These are phyloP conservation scores for Pontederia crassipes DNA, from an alignment of 176 grass and related monocot genomes.

Conservation along the genomic window DNA sequence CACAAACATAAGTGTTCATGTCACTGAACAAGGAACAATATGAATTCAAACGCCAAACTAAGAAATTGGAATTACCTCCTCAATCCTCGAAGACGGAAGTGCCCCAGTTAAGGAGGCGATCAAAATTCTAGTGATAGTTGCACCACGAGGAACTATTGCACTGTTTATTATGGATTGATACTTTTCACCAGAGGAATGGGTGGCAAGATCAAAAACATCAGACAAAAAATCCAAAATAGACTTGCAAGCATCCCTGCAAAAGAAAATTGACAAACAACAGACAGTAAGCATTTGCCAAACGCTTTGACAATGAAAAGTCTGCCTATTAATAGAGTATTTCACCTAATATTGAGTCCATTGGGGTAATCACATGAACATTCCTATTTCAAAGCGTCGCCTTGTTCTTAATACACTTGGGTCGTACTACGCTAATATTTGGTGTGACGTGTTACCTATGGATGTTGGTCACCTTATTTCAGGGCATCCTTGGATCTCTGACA, in stretches of 20 bases:
- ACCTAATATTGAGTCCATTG: no score
- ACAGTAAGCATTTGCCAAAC: no score
- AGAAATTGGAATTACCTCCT: conserved; percentile 41
- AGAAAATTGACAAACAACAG: no score
- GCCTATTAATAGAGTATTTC: no score
- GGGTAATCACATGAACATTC: no score
- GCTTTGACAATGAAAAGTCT: no score
- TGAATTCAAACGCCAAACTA: background rate
- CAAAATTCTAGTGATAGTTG: conserved; percentile 87
- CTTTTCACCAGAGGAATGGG: conserved; percentile 46
- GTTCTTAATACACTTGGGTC: no score
- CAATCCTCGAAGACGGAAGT: conserved; percentile 68
- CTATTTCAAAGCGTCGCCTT: no score
- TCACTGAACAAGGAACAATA: background rate
- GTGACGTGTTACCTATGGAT: no score
- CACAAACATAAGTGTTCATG: conserved; percentile 1
- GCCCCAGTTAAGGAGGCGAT: conserved; percentile 83
- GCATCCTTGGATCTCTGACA: no score
- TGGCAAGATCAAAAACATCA: conserved; percentile 78
- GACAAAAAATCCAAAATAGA: conserved; percentile 86
- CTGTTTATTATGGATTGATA: conserved; percentile 58
- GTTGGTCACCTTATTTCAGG: no score
- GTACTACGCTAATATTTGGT: no score
- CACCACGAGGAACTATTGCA: conserved; percentile 62
- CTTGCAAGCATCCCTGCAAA: conserved; percentile 82